Evolutionary conservation across 2,329 filamentous ascomycete genomes (phyloP).

Genomic region (Endocalyx cinctus): DNA sequence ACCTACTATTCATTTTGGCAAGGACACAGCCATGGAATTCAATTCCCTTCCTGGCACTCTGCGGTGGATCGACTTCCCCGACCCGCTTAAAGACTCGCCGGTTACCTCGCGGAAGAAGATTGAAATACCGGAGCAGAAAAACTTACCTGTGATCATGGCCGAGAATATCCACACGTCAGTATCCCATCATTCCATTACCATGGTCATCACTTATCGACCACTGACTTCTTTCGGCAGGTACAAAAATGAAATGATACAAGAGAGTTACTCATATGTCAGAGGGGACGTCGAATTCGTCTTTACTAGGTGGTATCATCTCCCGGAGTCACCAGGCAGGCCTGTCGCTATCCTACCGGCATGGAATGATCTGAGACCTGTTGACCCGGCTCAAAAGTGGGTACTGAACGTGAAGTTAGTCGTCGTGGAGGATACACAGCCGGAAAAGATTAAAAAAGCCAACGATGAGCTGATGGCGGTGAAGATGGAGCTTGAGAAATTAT

Average conservation of each 20-base stretch:
- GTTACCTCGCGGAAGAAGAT: conserved; percentile 51
- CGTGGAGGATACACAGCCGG: conserved; percentile 52
- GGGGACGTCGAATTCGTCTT: conserved; percentile 53
- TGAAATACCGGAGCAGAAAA: conserved; percentile 50
- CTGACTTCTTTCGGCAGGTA: conserved; percentile 32
- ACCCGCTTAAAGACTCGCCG: conserved; percentile 45
- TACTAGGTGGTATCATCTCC: conserved; percentile 41
- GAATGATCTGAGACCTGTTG: conserved; percentile 42
- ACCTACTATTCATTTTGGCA: conserved; percentile 42
- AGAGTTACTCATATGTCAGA: conserved; percentile 48
- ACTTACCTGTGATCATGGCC: conserved; percentile 41
- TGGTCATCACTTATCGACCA: neutral
- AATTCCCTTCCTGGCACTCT: conserved; percentile 43
- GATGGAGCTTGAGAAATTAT: conserved; percentile 74
- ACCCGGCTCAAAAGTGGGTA: conserved; percentile 50
- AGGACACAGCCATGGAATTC: conserved; percentile 31
- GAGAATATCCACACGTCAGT: conserved; percentile 52
- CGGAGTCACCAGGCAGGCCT: conserved; percentile 16
- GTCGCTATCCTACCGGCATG: conserved; percentile 40
- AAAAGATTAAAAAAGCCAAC: conserved; percentile 51
- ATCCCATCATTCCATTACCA: neutral
- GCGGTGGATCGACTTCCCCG: conserved; percentile 57
- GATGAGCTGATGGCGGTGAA: conserved; percentile 46
- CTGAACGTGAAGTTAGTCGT: conserved; percentile 51
- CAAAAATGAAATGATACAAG: conserved; percentile 49